Evolutionary conservation across 2,329 filamentous ascomycete genomes (phyloP).

Genomic region (Dactylellina haptotyla): DNA sequence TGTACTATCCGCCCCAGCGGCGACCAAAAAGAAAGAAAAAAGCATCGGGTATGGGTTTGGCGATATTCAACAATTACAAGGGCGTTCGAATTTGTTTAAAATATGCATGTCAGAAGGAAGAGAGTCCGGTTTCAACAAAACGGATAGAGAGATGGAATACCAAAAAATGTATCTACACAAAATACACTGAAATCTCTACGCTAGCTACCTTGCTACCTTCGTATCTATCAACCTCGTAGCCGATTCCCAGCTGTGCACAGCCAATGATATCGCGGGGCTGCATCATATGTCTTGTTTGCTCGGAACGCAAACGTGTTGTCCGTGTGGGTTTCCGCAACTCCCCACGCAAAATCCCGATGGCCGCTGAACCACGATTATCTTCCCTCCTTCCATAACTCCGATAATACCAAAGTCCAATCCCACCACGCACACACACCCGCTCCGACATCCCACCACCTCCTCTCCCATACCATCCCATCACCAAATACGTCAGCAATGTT

Average conservation of each 20-base stretch:
- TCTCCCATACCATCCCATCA: background rate
- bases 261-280: too few relatives aligned
- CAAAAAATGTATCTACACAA: background rate
- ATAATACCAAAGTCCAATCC: background rate
- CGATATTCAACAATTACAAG: slow-evolving; percentile 35
- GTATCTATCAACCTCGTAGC: too few relatives aligned
- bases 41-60: background rate
- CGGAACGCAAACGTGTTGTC: slow-evolving; percentile 31
- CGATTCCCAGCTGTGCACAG: too few relatives aligned
- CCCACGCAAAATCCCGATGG: slow-evolving; percentile 46
- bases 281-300: too few relatives aligned
- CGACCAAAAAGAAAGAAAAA: background rate
- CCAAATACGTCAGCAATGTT: slow-evolving; percentile 16
- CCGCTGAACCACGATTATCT: background rate
- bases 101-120: background rate
- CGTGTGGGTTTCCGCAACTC: slow-evolving; percentile 14
- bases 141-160: slow-evolving; percentile 21
- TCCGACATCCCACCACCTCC: background rate
- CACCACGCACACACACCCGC: background rate
- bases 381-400: slow-evolving; percentile 32
- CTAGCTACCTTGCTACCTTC: too few relatives aligned
- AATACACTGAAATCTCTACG: background rate
- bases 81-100: slow-evolving; percentile 16
- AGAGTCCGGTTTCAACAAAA: slow-evolving; percentile 49
- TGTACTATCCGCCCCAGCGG: background rate